A percentile compares a stretch with the other conserved stretches of the same genome.
Evolutionary conservation across 116 monocot genomes (phyloP).

Genomic region (Phalaenopsis hybrid): DNA sequence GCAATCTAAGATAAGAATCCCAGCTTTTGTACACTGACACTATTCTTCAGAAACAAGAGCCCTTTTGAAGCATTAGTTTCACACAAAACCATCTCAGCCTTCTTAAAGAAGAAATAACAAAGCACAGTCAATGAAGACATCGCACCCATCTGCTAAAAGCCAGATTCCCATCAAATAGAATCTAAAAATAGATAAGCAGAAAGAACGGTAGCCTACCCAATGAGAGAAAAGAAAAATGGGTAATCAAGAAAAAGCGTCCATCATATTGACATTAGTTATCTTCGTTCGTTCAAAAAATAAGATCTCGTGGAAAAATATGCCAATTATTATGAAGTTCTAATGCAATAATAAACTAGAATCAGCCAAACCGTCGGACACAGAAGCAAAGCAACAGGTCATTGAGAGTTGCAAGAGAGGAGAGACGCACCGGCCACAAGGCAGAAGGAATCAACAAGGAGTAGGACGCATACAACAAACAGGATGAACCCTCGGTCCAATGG

Average conservation of each 20-base stretch:
- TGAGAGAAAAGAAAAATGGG: background rate
- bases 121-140: background rate
- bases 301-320: background rate
- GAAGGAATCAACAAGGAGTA: background rate
- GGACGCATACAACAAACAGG: background rate
- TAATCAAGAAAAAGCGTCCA: background rate
- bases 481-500: background rate
- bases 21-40: background rate
- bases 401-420: background rate
- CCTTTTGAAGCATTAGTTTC: background rate
- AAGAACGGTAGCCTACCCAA: background rate
- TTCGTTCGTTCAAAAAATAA: background rate
- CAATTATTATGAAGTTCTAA: background rate
- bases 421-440: background rate
- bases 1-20: background rate
- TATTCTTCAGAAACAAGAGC: background rate
- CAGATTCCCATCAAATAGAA: background rate
- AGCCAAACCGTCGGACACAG: background rate
- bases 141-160: background rate
- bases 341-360: background rate
- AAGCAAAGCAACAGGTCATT: background rate
- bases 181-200: background rate
- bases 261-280: background rate
- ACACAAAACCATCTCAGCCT: background rate
- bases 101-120: background rate